phyloP scores from a whole-genome alignment of 768 basidiomycete genomes.

The Leucocoprinus leucothites region DNA sequence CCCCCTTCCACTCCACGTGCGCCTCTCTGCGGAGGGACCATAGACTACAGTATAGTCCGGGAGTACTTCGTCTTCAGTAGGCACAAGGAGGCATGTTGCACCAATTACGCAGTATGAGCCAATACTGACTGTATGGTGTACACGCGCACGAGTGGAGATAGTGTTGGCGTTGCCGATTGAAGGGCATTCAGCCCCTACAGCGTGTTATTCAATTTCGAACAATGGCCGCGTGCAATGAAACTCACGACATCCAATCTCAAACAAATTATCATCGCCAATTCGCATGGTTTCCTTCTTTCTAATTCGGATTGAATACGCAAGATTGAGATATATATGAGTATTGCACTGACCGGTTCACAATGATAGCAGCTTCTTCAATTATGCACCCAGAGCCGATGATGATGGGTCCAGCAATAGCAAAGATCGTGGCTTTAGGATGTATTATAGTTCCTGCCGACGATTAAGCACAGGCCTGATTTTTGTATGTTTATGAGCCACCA shows the following conservation, averaged over 20 bases:
- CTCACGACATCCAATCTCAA: slow-evolving; percentile 92
- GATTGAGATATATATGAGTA: no score
- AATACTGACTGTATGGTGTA: slow-evolving; percentile 80
- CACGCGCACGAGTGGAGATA: slow-evolving; percentile 77
- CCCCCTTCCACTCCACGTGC: slow-evolving; percentile 85
- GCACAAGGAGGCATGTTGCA: slow-evolving; percentile 74
- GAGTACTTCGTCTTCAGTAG: slow-evolving; percentile 72
- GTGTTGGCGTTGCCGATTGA: slow-evolving; percentile 85
- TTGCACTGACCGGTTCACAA: slow-evolving; percentile 72
- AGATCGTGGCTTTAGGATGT: slow-evolving; percentile 92
- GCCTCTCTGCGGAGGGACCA: slow-evolving; percentile 68
- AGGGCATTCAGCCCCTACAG: slow-evolving; percentile 80
- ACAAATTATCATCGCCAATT: slow-evolving; percentile 91
- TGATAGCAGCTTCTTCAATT: slow-evolving; percentile 86
- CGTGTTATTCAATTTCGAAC: neutral
- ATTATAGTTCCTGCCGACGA: slow-evolving; percentile 66
- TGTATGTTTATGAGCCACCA: neutral
- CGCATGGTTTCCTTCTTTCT: slow-evolving; percentile 84
- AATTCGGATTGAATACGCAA: no score
- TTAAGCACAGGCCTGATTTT: neutral
- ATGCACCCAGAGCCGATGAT: slow-evolving; percentile 86
- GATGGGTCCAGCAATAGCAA: slow-evolving; percentile 88
- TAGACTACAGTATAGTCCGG: slow-evolving; percentile 84
- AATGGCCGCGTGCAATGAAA: slow-evolving; percentile 18
- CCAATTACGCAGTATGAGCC: slow-evolving; percentile 82